phyloP scores from a whole-genome alignment of 108 stramenopile genomes.

The Cyclotella atomus region DNA sequence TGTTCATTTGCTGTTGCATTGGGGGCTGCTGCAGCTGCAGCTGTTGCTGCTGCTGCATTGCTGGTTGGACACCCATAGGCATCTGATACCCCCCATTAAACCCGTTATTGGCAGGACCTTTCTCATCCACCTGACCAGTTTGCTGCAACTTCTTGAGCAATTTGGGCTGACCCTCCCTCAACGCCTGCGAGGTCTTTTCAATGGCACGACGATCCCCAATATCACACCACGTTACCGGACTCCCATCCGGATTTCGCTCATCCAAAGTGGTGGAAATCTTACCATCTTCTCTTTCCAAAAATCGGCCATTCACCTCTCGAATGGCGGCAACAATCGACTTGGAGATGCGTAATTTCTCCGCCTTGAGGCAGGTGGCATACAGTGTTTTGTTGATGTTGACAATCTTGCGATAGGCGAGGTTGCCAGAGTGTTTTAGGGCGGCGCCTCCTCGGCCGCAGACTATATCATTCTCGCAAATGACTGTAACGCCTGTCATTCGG shows the following conservation, averaged over 20 bases:
- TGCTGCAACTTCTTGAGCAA: slow-evolving; percentile 42
- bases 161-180: slow-evolving; percentile 57
- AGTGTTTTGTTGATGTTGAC: slow-evolving; percentile 48
- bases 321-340: slow-evolving; percentile 53
- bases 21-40: background rate
- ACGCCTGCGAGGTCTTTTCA: slow-evolving; percentile 57
- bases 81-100: no score
- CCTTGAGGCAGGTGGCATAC: slow-evolving; percentile 56
- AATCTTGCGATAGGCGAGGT: slow-evolving; percentile 55
- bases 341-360: slow-evolving; percentile 51
- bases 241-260: slow-evolving; percentile 32
- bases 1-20: background rate
- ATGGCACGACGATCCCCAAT: slow-evolving; percentile 57
- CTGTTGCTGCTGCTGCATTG: background rate
- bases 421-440: slow-evolving; percentile 53
- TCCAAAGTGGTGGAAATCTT: slow-evolving; percentile 34
- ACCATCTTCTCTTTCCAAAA: slow-evolving; percentile 53
- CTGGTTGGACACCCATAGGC: background rate
- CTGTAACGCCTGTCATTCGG: slow-evolving; percentile 22
- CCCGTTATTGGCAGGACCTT: background rate
- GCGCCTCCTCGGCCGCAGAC: slow-evolving; percentile 59
- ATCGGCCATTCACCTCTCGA: slow-evolving; percentile 50
- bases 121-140: background rate
- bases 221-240: slow-evolving; percentile 49
- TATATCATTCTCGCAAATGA: slow-evolving; percentile 40